These are phyloP conservation scores for Syzygium oleosum DNA, from an alignment of 345 rosid species.

Conservation along the genomic window DNA sequence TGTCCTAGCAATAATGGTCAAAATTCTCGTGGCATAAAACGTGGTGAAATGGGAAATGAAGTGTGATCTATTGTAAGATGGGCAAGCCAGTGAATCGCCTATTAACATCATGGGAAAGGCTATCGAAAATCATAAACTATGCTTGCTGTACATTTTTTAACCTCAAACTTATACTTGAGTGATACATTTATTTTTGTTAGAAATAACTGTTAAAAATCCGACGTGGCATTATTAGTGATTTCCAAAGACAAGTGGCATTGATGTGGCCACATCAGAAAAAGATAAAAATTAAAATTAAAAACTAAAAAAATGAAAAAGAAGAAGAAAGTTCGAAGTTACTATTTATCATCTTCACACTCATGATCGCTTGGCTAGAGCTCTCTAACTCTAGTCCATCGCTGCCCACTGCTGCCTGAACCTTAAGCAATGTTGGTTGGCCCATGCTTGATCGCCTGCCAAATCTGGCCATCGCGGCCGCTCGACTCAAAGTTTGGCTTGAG, in stretches of 20 bases:
- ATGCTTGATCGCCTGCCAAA: not conserved
- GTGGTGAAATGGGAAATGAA: not conserved
- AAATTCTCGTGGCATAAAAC: not conserved
- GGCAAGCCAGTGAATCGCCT: not conserved
- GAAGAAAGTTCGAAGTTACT: too few relatives aligned
- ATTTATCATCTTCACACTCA: not conserved
- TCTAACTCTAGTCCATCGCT: not conserved
- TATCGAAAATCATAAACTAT: not conserved
- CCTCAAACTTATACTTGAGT: not conserved
- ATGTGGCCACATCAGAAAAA: not conserved
- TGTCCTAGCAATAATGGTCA: not conserved
- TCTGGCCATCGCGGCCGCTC: not conserved
- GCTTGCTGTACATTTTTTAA: too few relatives aligned
- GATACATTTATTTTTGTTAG: not conserved
- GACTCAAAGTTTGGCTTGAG: not conserved
- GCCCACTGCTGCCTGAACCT: accelerated
- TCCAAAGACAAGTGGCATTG: not conserved
- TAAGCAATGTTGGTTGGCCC: not conserved
- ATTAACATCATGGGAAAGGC: not conserved
- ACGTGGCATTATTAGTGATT: not conserved
- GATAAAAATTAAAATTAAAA: not conserved
- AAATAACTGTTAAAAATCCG: not conserved
- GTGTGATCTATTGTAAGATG: not conserved
- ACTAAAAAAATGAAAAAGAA: not conserved
- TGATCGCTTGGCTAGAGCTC: accelerated